phyloP scores from a whole-genome alignment of 179 eudicot species.

The Pouteria campechiana region DNA sequence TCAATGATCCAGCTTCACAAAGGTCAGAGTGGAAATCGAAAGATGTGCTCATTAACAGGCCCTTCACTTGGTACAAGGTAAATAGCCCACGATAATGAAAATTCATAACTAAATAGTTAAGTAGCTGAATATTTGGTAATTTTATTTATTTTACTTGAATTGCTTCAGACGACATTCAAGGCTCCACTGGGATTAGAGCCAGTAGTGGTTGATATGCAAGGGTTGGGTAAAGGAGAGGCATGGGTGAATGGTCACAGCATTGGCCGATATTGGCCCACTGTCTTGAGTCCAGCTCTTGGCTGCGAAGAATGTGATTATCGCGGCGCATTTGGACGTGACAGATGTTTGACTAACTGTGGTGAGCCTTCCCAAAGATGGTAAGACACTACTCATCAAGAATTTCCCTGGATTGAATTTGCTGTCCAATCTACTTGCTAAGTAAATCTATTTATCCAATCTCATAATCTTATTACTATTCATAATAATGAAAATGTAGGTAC shows the following conservation, averaged over 20 bases:
- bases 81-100: too few relatives aligned
- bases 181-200: slow-evolving; percentile 67
- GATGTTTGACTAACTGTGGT: slow-evolving; percentile 83
- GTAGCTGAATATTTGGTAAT: neutral
- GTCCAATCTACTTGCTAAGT: neutral
- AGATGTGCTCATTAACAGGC: too few relatives aligned
- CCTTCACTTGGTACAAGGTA: slow-evolving; percentile 93
- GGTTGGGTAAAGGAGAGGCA: slow-evolving; percentile 96
- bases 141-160: neutral
- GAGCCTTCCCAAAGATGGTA: slow-evolving; percentile 87
- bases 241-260: slow-evolving; percentile 95
- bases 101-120: too few relatives aligned
- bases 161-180: slow-evolving; percentile 56
- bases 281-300: slow-evolving; percentile 57
- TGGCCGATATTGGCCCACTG: slow-evolving; percentile 89
- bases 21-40: too few relatives aligned
- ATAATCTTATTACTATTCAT: neutral
- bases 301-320: slow-evolving; percentile 77
- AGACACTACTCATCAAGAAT: neutral
- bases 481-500: slow-evolving; percentile 18
- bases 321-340: slow-evolving; percentile 60
- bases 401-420: too few relatives aligned
- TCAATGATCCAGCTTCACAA: too few relatives aligned
- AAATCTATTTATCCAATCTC: neutral
- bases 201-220: slow-evolving; percentile 58